phyloP scores from a whole-genome alignment of 2,329 filamentous ascomycete genomes.

The Fusarium setosum region DNA sequence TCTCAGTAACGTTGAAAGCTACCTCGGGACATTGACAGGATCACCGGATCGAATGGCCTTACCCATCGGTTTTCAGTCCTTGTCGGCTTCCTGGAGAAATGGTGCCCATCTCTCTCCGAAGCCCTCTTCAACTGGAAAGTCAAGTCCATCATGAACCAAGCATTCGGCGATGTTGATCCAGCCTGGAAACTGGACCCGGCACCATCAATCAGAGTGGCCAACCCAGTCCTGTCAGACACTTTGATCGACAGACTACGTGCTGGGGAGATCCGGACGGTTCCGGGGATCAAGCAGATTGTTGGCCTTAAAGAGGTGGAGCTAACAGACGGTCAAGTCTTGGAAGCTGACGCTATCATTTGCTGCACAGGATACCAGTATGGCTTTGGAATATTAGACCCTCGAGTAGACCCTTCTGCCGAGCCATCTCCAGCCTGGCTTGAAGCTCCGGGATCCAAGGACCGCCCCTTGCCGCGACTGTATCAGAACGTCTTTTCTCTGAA shows the following conservation, averaged over 20 bases:
- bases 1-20: neutral
- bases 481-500: conserved; percentile 57
- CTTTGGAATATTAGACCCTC: conserved; percentile 41
- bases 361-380: conserved; percentile 52
- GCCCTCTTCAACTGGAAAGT: neutral
- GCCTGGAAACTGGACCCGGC: conserved; percentile 38
- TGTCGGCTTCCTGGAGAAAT: neutral
- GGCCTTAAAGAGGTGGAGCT: conserved; percentile 39
- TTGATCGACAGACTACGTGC: conserved; percentile 50
- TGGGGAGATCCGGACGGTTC: conserved; percentile 24
- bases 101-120: neutral
- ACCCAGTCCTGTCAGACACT: conserved; percentile 44
- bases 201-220: conserved; percentile 41
- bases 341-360: conserved; percentile 50
- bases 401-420: conserved; percentile 27
- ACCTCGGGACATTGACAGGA: neutral
- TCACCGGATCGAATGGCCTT: neutral
- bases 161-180: neutral
- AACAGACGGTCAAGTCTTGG: conserved; percentile 43
- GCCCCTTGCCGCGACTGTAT: conserved; percentile 51
- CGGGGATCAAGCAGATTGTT: neutral
- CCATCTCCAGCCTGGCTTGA: conserved; percentile 26
- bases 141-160: neutral
- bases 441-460: conserved; percentile 35
- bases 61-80: neutral